Base-by-base conservation (phyloP, 164 flowering plant genomes). In the Piper betle region DNA sequence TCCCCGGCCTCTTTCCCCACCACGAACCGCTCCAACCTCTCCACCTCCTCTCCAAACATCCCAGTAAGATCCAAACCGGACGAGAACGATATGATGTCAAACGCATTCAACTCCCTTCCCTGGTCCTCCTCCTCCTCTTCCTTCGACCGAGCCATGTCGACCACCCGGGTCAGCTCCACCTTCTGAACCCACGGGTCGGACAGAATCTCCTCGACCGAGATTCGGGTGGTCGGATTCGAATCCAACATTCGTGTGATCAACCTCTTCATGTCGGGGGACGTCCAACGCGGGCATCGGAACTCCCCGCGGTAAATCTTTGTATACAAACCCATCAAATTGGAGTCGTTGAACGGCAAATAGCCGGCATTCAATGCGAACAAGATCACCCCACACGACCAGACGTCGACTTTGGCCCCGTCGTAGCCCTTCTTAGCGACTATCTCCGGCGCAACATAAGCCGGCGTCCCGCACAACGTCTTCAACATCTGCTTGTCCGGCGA, bases 361-460 rank as follows among this genome's bases (percentile, higher is more conserved):
- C 88, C 88, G 12, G 85, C 81, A 59, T 52, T 76, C 15, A 86
- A 68, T 0, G 84, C 85, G 59, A 41, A 86, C n/a, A 86, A 63
- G 13, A 86, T 72, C 66, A 86, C 53, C 41, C 92, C 88, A 73
- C 86, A 85, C 0, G 92, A 81, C 92, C 92, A 85, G 1, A 85
- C 40, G 33, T 85, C 91, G 5, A 79, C 75, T 62, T 79, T 80
- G 0, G 83, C 81, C 0, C 86, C 86, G 33, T 77, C 78, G 72
- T 85, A 85, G 18, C 91, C 91, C 61, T 79, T 80, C 72, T 81
- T 85, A 2, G 79, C 77, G 8, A 83, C 75, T 33, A 85, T 72
- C 67, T 85, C 91, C 3, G 91, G 91, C 1, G 90, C 87, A 39
- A 84, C 90, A 61, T 84, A 84, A 0, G 90, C 87, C 2, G 90